phyloP scores from a whole-genome alignment of 1,284 basidiomycete species.

The Ceratobasidium sp. region DNA sequence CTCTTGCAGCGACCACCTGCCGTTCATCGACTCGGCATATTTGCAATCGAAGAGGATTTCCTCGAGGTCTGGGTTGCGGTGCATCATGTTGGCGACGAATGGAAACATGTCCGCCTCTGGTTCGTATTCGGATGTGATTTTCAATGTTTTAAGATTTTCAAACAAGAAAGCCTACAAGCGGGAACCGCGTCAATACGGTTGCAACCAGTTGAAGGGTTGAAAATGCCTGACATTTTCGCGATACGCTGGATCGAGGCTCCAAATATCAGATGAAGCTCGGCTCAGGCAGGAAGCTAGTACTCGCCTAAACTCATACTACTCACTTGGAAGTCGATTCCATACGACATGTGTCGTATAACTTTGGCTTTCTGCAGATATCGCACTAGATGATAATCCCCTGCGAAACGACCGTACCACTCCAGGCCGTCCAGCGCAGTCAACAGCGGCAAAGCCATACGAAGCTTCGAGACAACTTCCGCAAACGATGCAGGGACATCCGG shows the following conservation, averaged over 20 bases:
- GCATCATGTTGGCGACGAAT: conserved; percentile 1
- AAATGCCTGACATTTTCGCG: background rate
- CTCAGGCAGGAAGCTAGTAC: background rate
- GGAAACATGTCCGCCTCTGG: background rate
- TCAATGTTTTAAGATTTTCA: conserved; percentile 1
- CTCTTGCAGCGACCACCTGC: conserved; percentile 13
- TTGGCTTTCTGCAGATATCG: conserved; percentile 14
- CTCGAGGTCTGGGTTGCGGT: conserved; percentile 8
- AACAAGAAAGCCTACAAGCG: conserved; percentile 14
- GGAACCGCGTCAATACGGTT: background rate
- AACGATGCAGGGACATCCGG: background rate
- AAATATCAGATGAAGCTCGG: background rate
- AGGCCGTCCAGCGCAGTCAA: conserved; percentile 6
- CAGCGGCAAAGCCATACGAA: conserved; percentile 8
- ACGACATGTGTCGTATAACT: conserved; percentile 13
- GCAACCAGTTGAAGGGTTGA: background rate
- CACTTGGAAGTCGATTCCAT: conserved; percentile 19
- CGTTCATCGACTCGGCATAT: conserved; percentile 18
- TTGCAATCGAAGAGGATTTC: conserved; percentile 28
- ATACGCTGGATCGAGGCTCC: background rate
- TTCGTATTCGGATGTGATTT: conserved; percentile 21
- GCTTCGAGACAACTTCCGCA: background rate
- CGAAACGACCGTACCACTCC: conserved; percentile 36
- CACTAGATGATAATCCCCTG: conserved; percentile 16
- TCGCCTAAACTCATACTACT: conserved; percentile 13